These are phyloP conservation scores for Pythium dissotocum DNA, from an alignment of 352 stramenopile genomes.

Conservation along the genomic window DNA sequence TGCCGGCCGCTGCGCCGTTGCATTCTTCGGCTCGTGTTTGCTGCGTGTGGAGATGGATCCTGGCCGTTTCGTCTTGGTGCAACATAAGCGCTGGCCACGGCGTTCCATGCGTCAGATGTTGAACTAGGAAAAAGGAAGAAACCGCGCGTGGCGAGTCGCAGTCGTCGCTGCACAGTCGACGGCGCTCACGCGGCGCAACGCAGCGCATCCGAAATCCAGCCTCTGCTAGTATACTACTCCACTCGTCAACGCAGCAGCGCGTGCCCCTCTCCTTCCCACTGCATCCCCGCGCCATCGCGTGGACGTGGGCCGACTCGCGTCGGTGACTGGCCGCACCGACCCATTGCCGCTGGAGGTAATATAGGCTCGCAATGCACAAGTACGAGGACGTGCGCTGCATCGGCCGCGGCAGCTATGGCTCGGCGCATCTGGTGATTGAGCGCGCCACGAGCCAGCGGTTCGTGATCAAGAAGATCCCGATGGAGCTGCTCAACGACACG, in stretches of 20 bases:
- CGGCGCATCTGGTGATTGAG: conserved; percentile 63
- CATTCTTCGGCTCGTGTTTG: background rate
- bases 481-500: conserved; percentile 75
- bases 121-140: conserved; percentile 31
- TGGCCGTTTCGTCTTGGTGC: conserved; percentile 30
- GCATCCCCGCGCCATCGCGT: too few relatives aligned
- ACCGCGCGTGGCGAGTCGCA: conserved; percentile 16
- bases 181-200: conserved; percentile 1
- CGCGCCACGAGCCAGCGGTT: conserved; percentile 43
- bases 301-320: background rate
- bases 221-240: background rate
- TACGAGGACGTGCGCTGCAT: conserved; percentile 81
- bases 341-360: background rate
- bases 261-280: background rate
- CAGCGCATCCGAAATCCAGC: background rate
- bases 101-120: conserved; percentile 19
- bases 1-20: background rate
- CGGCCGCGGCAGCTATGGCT: conserved; percentile 75
- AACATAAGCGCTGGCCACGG: conserved; percentile 24
- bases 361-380: conserved; percentile 47
- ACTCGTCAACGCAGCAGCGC: background rate
- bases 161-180: conserved; percentile 12
- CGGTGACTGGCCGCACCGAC: background rate
- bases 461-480: conserved; percentile 88
- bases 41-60: background rate